Evolutionary conservation across 768 basidiomycete species (phyloP), one percentile per base, ranked within the genome.

Genomic region (Imleria badia): DNA sequence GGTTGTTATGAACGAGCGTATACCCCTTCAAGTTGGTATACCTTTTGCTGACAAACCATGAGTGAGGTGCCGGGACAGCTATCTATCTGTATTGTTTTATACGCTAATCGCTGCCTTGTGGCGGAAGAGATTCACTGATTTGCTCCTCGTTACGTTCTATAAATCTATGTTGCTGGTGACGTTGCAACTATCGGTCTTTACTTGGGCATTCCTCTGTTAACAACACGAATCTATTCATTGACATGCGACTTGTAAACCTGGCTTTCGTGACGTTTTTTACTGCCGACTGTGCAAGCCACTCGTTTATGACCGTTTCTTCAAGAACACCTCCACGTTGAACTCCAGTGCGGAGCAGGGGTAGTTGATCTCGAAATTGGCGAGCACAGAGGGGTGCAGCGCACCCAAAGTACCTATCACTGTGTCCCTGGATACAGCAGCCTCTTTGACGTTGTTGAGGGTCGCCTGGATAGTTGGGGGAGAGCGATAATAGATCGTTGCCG

Each of bases 311-410:
- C 46, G 43, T 45, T 58, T 77, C 72, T 87, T 90, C 76, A 89
- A 86, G 80, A 99, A 93, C n/a, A 91, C 91, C 72, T 98, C 95
- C 42, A 98, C 78, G 30, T 87, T 88, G 71, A 99, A 94, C 78
- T 99, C 96, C 52, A 99, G 75, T 8, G 87, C 87, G 33, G 95
- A 98, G 74, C 95, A 98, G 19, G 96, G 96, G 75, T 91, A 95
- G 39, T 81, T 82, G 58, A 98, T 88, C 72, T 98, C 95, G 72
- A 96, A 99, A 66, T 92, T 94, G 63, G 85, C 84, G 52, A 99
- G 76, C 5, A 98, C 97, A 7, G 76, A 81, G 10, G 97, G 97
- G 71, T 99, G 96, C 48, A 99, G 76, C 62, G 98, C 91, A 29
- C 97, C 97, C 54, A 99, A 75, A n/a, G 78, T 82, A 40, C 97